Conservation (phyloP, 345 rosid genomes). For the Punica granatum region DNA sequence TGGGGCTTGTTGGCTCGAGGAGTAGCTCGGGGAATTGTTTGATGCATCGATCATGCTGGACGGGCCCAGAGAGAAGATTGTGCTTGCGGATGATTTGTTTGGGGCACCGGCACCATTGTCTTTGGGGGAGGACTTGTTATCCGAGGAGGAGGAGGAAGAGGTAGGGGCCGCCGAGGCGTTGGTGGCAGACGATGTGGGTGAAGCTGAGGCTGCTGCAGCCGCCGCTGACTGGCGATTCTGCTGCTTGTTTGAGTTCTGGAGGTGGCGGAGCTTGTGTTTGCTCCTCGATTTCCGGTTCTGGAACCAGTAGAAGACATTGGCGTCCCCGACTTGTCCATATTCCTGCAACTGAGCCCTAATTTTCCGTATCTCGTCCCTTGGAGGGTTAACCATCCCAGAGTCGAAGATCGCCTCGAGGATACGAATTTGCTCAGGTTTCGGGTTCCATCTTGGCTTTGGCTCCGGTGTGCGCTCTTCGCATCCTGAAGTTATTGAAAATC, state of each 20-base stretch:
- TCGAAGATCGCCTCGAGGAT: slow-evolving; percentile 92
- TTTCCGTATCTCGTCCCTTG: slow-evolving; percentile 88
- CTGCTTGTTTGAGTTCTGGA: slow-evolving; percentile 50
- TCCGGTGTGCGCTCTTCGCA: slow-evolving; percentile 91
- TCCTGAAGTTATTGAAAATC: slow-evolving; percentile 26
- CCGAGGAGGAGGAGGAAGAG: slow-evolving; percentile 58
- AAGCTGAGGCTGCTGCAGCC: slow-evolving; percentile 10
- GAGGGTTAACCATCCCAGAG: slow-evolving; percentile 99
- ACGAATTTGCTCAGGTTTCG: slow-evolving; percentile 95
- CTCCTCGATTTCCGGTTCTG: slow-evolving; percentile 96
- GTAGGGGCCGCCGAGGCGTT: slow-evolving; percentile 15
- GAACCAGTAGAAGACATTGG: slow-evolving; percentile 98
- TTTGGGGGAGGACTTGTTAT: slow-evolving; percentile 48
- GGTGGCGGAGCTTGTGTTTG: slow-evolving; percentile 85
- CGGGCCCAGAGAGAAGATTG: slow-evolving; percentile 23
- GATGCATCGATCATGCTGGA: slow-evolving; percentile 18
- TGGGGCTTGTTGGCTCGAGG: slow-evolving; percentile 33
- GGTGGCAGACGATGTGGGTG: slow-evolving; percentile 13
- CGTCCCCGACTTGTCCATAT: slow-evolving; percentile 97
- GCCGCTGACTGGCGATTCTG: slow-evolving; percentile 24
- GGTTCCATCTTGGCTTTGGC: slow-evolving; percentile 99
- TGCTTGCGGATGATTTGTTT: slow-evolving; percentile 43
- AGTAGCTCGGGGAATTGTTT: slow-evolving; percentile 25
- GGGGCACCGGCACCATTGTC: slow-evolving; percentile 8
- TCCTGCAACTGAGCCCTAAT: slow-evolving; percentile 89